These are phyloP conservation scores for Tetracladium maxilliforme DNA, from an alignment of 2,329 filamentous ascomycete species.

Conservation along the genomic window DNA sequence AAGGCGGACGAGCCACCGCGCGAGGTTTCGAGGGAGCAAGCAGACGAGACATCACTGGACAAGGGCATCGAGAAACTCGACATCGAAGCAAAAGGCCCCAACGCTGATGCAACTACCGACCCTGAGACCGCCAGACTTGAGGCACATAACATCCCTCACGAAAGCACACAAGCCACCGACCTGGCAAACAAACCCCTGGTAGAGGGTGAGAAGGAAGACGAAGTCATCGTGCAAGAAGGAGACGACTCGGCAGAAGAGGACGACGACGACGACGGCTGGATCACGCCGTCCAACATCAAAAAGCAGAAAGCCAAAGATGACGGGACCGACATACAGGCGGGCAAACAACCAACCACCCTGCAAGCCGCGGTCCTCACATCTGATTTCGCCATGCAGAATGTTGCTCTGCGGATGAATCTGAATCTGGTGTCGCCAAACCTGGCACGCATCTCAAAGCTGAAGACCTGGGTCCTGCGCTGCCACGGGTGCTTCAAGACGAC, in stretches of 20 bases:
- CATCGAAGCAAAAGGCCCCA: slow-evolving; percentile 1
- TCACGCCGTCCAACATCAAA: slow-evolving; percentile 84
- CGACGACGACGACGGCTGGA: slow-evolving; percentile 66
- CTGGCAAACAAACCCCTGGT: background rate
- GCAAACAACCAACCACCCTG: slow-evolving; percentile 49
- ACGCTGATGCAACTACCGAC: no score
- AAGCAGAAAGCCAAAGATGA: slow-evolving; percentile 62
- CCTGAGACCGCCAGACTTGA: no score
- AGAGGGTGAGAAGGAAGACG: slow-evolving; percentile 3
- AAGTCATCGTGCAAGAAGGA: slow-evolving; percentile 9
- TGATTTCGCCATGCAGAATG: slow-evolving; percentile 97
- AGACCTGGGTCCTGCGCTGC: slow-evolving; percentile 82
- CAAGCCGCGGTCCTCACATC: slow-evolving; percentile 86
- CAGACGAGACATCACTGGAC: slow-evolving; percentile 4
- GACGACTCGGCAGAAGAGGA: slow-evolving; percentile 12
- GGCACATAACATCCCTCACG: slow-evolving; percentile 1
- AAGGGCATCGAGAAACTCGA: slow-evolving; percentile 2
- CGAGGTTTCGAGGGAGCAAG: slow-evolving; percentile 4
- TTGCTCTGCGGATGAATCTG: slow-evolving; percentile 86
- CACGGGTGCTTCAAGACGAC: slow-evolving; percentile 83
- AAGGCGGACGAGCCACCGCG: slow-evolving; percentile 3
- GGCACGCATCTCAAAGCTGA: slow-evolving; percentile 68
- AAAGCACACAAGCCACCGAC: slow-evolving; percentile 4
- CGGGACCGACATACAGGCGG: slow-evolving; percentile 27
- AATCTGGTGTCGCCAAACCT: slow-evolving; percentile 71